Evolutionary conservation across 352 stramenopile genomes (phyloP).

Genomic region (Phytopythium cucurbitacearum): DNA sequence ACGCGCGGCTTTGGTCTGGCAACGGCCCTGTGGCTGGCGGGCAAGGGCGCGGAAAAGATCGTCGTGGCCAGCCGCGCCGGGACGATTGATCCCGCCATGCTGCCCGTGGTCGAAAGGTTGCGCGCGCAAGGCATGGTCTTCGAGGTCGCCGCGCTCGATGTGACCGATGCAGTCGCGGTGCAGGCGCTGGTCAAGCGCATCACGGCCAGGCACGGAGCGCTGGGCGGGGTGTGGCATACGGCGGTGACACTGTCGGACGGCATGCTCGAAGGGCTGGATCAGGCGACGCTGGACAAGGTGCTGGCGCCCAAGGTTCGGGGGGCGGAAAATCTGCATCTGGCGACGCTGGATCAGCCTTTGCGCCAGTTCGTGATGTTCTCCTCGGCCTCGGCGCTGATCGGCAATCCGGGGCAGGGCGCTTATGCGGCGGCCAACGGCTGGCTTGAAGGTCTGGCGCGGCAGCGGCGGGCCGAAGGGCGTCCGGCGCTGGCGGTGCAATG

Average conservation of each 20-base stretch:
- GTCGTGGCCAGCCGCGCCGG: constrained; percentile 4
- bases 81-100: constrained; percentile 5
- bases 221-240: constrained; percentile 4
- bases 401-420: constrained; percentile 4
- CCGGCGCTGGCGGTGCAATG: constrained; percentile 4
- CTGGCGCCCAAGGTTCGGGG: constrained; percentile 4
- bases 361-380: constrained; percentile 5
- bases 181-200: constrained; percentile 5
- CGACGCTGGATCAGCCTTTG: constrained; percentile 5
- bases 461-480: constrained; percentile 4
- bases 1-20: constrained; percentile 4
- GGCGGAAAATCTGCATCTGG: constrained; percentile 5
- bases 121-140: constrained; percentile 5
- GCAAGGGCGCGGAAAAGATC: constrained; percentile 5
- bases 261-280: constrained; percentile 5
- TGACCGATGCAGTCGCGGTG: constrained; percentile 5
- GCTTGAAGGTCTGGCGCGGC: constrained; percentile 4
- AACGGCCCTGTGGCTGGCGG: constrained; percentile 4
- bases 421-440: constrained; percentile 4
- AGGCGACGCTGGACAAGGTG: constrained; percentile 5
- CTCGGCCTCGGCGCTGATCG: constrained; percentile 4
- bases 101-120: constrained; percentile 5
- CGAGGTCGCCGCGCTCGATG: constrained; percentile 4
- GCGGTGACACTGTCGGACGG: constrained; percentile 4
- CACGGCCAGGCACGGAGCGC: constrained; percentile 4